Percentiles rank a stretch among this genome's conserved stretches.
These are phyloP conservation scores for Corchorus olitorius DNA, from an alignment of 345 rosid species.

Conservation along the genomic window DNA sequence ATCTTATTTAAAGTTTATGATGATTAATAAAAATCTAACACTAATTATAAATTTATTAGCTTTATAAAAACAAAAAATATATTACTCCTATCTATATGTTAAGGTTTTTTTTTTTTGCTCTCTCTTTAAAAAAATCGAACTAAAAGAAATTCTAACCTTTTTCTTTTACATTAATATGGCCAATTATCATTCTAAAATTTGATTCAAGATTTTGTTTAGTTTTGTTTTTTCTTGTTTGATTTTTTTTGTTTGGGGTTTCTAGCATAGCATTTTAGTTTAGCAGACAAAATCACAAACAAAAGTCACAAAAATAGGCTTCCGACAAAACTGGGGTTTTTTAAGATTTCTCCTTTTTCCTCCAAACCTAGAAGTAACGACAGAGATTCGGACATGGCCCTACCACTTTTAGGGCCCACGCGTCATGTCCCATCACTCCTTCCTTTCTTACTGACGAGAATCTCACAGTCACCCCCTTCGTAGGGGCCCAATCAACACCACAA, in stretches of 20 bases:
- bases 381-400: slow-evolving; percentile 40
- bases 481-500: background rate
- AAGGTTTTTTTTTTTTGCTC: too few species aligned
- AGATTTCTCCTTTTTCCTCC: background rate
- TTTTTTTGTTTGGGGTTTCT: too few species aligned
- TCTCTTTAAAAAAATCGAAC: too few species aligned
- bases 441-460: slow-evolving; percentile 22
- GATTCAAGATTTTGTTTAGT: too few species aligned
- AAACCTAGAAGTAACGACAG: slow-evolving; percentile 36
- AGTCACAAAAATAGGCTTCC: background rate
- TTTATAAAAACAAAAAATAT: too few species aligned
- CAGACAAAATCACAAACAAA: background rate
- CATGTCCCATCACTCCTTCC: slow-evolving; percentile 20
- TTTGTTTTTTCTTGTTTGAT: background rate
- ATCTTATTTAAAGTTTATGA: too few species aligned
- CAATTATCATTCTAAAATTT: too few species aligned
- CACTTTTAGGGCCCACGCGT: slow-evolving; percentile 23
- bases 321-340: background rate
- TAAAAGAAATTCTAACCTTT: too few species aligned
- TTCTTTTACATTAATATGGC: too few species aligned
- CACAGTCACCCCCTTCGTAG: background rate
- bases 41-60: too few species aligned
- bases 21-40: too few species aligned
- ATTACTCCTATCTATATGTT: too few species aligned
- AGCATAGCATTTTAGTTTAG: background rate